Conservation (phyloP, 768 basidiomycete genomes). For the Glaciozyma martinii region DNA sequence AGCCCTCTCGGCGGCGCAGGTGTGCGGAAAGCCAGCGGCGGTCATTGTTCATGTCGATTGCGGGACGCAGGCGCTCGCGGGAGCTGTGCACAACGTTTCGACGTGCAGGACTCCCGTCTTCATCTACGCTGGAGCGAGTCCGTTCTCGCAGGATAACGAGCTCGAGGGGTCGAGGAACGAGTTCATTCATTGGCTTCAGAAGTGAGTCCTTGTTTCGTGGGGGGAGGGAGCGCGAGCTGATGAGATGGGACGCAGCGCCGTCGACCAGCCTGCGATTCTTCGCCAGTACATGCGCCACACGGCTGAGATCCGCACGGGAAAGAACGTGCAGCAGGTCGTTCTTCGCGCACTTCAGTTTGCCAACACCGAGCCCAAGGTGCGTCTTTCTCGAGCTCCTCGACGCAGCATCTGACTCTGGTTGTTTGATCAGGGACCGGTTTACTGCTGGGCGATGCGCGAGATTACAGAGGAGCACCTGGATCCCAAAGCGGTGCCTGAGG, state of each 20-base stretch:
- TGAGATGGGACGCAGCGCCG: slow-evolving; percentile 46
- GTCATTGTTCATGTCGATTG: slow-evolving; percentile 58
- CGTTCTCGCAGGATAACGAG: slow-evolving; percentile 52
- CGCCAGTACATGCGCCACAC: slow-evolving; percentile 64
- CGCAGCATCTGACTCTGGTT: too few relatives aligned
- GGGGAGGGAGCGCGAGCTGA: neutral
- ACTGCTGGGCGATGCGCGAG: slow-evolving; percentile 65
- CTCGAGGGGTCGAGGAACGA: slow-evolving; percentile 59
- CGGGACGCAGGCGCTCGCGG: slow-evolving; percentile 44
- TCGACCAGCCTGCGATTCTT: slow-evolving; percentile 62
- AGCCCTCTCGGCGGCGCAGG: slow-evolving; percentile 57
- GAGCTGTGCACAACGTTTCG: slow-evolving; percentile 65
- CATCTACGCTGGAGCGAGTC: slow-evolving; percentile 64
- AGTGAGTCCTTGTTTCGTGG: slow-evolving; percentile 40
- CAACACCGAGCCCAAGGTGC: slow-evolving; percentile 52
- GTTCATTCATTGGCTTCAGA: slow-evolving; percentile 63
- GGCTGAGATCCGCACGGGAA: slow-evolving; percentile 52
- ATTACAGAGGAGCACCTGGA: slow-evolving; percentile 58
- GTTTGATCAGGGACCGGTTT: slow-evolving; percentile 50
- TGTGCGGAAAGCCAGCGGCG: slow-evolving; percentile 57
- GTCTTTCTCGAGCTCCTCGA: neutral
- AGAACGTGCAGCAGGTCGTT: slow-evolving; percentile 42
- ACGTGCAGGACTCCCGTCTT: slow-evolving; percentile 54
- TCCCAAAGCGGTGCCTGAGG: slow-evolving; percentile 38
- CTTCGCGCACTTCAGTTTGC: slow-evolving; percentile 60